Base-by-base conservation (phyloP, 495 filamentous ascomycete genomes). In the Corynascus novoguineensis region DNA sequence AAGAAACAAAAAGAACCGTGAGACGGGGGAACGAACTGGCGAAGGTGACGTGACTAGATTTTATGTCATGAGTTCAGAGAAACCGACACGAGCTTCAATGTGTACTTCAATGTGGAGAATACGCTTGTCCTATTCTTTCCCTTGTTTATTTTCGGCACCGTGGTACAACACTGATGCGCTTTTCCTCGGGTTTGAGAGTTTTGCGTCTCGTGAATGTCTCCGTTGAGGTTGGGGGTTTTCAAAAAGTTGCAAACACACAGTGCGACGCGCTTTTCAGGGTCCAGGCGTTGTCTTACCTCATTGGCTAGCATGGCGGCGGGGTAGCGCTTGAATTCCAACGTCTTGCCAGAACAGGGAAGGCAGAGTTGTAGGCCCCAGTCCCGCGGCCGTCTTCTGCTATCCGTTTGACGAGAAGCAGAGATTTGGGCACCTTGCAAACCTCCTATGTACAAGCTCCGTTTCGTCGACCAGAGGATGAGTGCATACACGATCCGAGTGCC, bases 311-410 rank as follows among this genome's bases (percentile, higher is more conserved):
- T 52, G 35, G 50, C 24, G 35, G 50, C 50, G 50, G 50, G 50
- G 50, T 24, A 40, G 22, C 15, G 9, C 25, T 28, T 11, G 49
- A 34, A 51, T 41, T 52, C 22, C n/a, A n/a, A 27, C 50, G 35
- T n/a, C 50, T 41, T 52, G 50, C 50, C 37, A 41, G 41, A 52
- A 41, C 35, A 52, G 50, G 50, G 50, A 52, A 52, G 14, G 35
- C 24, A 28, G 22, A 15, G 34, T 29, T 41, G 50, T 37, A 41
- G 21, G n/a, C 32, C 35, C 17, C 3, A 31, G 15, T 11, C 27
- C 27, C 22, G 28, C 25, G 12, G 46, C 15, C 17, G 31, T 50
- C 37, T 46, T 21, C 47, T 9, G 0, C 21, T 11, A 11, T 22
- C 46, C 17, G 7, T 12, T n/a, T n/a, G n/a, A n/a, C 44, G 24